Conservation (phyloP, 306 rosid species). For the Lablab purpureus region DNA sequence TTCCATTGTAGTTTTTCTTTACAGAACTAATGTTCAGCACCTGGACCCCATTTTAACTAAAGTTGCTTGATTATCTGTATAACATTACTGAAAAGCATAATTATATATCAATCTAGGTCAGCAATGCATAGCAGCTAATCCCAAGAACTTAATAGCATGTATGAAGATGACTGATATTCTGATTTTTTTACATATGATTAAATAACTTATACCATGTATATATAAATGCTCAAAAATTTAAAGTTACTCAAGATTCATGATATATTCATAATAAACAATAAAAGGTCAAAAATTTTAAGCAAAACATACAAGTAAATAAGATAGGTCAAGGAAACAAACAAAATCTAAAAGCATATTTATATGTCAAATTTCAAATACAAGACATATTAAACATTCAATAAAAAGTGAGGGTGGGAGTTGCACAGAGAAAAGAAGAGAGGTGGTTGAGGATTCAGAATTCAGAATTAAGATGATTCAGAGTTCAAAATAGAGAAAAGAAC, state of each 20-base stretch:
- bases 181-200: neutral
- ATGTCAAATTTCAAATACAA: neutral
- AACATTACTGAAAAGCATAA: too few species aligned
- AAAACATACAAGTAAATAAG: neutral
- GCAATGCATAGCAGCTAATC: too few species aligned
- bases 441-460: neutral
- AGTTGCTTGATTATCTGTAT: constrained; percentile 34
- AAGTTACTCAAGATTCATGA: neutral
- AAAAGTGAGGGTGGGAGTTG: neutral
- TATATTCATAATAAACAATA: neutral
- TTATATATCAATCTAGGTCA: too few species aligned
- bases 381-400: neutral
- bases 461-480: neutral
- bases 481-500: neutral
- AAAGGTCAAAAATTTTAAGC: neutral
- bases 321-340: neutral
- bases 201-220: neutral
- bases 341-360: neutral
- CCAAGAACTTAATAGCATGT: too few species aligned
- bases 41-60: constrained; percentile 17
- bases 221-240: neutral
- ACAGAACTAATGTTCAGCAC: neutral
- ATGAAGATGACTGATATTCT: too few species aligned
- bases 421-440: neutral
- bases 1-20: neutral